Evolutionary conservation across 352 stramenopile genomes (phyloP).

Genomic region (Phytophthora capsici): DNA sequence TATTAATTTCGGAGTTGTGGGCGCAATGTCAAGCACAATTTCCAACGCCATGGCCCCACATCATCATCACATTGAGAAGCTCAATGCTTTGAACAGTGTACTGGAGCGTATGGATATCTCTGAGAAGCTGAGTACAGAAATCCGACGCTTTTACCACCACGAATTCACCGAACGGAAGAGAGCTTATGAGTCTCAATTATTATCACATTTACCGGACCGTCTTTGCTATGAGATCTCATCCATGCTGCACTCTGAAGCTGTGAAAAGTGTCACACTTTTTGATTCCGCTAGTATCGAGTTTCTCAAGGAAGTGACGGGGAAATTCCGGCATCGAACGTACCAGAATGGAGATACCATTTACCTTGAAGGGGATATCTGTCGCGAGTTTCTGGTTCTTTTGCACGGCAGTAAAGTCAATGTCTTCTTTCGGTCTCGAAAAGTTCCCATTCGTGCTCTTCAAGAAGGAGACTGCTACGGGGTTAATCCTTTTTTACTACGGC

Average conservation of each 20-base stretch:
- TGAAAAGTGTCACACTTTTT: constrained; percentile 65
- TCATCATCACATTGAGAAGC: constrained; percentile 71
- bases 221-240: constrained; percentile 81
- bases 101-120: constrained; percentile 70
- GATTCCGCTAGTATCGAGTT: constrained; percentile 70
- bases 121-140: constrained; percentile 57
- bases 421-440: constrained; percentile 55
- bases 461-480: constrained; percentile 77
- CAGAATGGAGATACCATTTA: constrained; percentile 77
- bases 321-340: constrained; percentile 76
- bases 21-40: constrained; percentile 83
- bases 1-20: constrained; percentile 82
- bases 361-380: constrained; percentile 71
- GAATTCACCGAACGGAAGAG: constrained; percentile 66
- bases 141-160: constrained; percentile 78
- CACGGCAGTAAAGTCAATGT: constrained; percentile 69
- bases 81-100: constrained; percentile 70
- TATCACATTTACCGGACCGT: constrained; percentile 72
- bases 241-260: constrained; percentile 66
- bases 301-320: constrained; percentile 78
- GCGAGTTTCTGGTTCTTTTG: constrained; percentile 71
- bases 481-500: constrained; percentile 65
- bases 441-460: constrained; percentile 62
- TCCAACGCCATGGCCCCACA: constrained; percentile 67
- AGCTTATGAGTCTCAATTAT: constrained; percentile 73